phyloP scores from a whole-genome alignment of 768 basidiomycete genomes.

The Boletus coccyginus region DNA sequence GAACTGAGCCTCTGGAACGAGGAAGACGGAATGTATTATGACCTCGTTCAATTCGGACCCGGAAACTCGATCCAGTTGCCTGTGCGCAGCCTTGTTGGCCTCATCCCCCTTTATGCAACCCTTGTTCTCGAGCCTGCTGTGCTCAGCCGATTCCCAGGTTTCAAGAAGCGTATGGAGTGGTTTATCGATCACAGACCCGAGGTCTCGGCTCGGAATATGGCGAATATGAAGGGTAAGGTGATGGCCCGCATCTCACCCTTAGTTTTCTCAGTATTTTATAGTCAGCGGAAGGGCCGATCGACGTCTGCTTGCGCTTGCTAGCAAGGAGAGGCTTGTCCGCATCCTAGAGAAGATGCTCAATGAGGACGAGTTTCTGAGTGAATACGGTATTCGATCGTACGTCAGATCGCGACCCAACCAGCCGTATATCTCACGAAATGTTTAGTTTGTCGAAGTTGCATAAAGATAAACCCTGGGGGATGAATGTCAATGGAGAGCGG shows the following conservation, averaged over 20 bases:
- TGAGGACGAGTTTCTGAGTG: slow-evolving; percentile 94
- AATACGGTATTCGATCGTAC: slow-evolving; percentile 93
- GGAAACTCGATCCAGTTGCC: slow-evolving; percentile 87
- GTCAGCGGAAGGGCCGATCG: slow-evolving; percentile 79
- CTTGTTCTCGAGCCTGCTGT: slow-evolving; percentile 88
- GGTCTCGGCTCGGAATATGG: slow-evolving; percentile 88
- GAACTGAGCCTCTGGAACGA: slow-evolving; percentile 93
- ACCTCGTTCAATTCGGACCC: slow-evolving; percentile 87
- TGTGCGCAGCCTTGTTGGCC: slow-evolving; percentile 91
- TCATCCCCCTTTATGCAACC: slow-evolving; percentile 95
- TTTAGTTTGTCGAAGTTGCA: slow-evolving; percentile 85
- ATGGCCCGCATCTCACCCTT: background rate
- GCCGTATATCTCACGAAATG: slow-evolving; percentile 5
- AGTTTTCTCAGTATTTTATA: slow-evolving; percentile 10
- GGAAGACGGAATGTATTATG: slow-evolving; percentile 97
- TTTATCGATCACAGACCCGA: slow-evolving; percentile 92
- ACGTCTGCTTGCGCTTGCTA: slow-evolving; percentile 82
- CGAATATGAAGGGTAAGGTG: slow-evolving; percentile 82
- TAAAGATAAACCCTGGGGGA: slow-evolving; percentile 91
- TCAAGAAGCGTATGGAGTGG: slow-evolving; percentile 99
- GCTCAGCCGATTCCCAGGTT: slow-evolving; percentile 91
- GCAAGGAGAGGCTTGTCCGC: slow-evolving; percentile 82
- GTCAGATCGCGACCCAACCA: slow-evolving; percentile 29
- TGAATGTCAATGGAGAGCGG: slow-evolving; percentile 87
- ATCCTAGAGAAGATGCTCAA: slow-evolving; percentile 97